A percentile compares a stretch with the other conserved stretches of the same genome.
Conservation (phyloP, 148 eudicot genomes). For the Linanthus parryae region DNA sequence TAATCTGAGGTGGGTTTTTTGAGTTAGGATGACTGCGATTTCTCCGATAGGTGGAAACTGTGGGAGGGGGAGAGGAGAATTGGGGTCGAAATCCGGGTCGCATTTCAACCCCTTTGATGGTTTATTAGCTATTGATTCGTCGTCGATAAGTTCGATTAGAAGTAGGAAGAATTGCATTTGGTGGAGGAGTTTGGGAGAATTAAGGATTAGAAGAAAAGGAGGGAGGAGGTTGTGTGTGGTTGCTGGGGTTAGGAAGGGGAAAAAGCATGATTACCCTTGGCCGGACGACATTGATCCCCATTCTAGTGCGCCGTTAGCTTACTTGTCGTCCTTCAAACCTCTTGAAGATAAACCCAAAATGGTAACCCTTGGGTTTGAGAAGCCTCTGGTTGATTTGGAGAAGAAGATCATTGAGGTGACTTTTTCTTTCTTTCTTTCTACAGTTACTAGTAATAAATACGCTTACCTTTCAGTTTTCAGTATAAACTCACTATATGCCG, state of each 20-base stretch:
- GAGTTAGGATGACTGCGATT: slow-evolving; percentile 11
- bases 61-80: slow-evolving; percentile 6
- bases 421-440: background rate
- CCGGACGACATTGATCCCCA: slow-evolving; percentile 17
- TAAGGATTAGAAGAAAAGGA: background rate
- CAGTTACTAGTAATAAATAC: too few species aligned
- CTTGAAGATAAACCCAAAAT: slow-evolving; percentile 23
- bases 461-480: background rate
- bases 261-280: slow-evolving; percentile 30
- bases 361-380: slow-evolving; percentile 22
- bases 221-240: slow-evolving; percentile 4
- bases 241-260: slow-evolving; percentile 17
- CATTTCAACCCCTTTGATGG: background rate
- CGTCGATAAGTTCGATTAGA: background rate
- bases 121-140: slow-evolving; percentile 4
- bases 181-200: slow-evolving; percentile 1
- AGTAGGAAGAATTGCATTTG: slow-evolving; percentile 5
- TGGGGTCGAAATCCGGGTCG: background rate
- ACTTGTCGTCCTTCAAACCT: slow-evolving; percentile 25
- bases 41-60: slow-evolving; percentile 13
- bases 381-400: slow-evolving; percentile 25
- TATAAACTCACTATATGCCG: background rate
- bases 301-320: slow-evolving; percentile 6
- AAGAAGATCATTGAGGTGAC: slow-evolving; percentile 21
- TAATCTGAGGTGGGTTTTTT: too few species aligned